Evolutionary conservation across 768 basidiomycete genomes (phyloP), one percentile per base, ranked within the genome.

Genomic region (Mycena maculata): DNA sequence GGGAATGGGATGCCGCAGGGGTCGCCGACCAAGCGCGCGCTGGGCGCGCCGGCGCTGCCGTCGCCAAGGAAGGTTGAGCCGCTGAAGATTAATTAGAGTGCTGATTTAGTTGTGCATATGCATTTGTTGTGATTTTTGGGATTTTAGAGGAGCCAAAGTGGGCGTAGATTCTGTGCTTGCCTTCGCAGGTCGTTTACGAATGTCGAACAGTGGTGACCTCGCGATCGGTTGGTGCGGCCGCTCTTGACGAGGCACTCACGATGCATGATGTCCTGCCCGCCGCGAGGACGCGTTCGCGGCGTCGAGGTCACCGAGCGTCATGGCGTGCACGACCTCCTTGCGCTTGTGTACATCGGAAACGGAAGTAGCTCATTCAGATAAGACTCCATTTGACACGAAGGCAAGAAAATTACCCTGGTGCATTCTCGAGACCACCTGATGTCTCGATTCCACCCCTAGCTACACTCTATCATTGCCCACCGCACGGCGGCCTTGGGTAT

Each of bases 361-460:
- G n/a, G n/a, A n/a, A n/a, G n/a, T n/a, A n/a, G n/a, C n/a, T n/a
- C n/a, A n/a, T n/a, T n/a, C n/a, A n/a, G n/a, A n/a, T n/a, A n/a
- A n/a, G n/a, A n/a, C n/a, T n/a, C n/a, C 84, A 0, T 76, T 80
- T 18, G 85, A 87, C 68, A 81, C 85, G 48, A 79, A 80, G 33
- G 78, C 12, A 83, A 83, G 71, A 63, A 71, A 0, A 80, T 86
- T 11, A 86, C 83, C 0, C 76, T 87, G 31, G 49, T 86, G 10
- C 85, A 87, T 69, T 86, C 85, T 5, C 80, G 83, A 22, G 36
- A 58, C 5, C 79, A 76, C 20, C 74, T 87, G 22, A 74, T 87
- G 44, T 81, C 82, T 7, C 76, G 78, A 28, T 87, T 85, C 93
- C 96, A 83, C 50, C 72, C 76, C 3, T 68, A 39, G 3, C 77